Evolutionary conservation across 2,329 filamentous ascomycete species (phyloP).

Genomic region (Fusarium pseudocircinatum): DNA sequence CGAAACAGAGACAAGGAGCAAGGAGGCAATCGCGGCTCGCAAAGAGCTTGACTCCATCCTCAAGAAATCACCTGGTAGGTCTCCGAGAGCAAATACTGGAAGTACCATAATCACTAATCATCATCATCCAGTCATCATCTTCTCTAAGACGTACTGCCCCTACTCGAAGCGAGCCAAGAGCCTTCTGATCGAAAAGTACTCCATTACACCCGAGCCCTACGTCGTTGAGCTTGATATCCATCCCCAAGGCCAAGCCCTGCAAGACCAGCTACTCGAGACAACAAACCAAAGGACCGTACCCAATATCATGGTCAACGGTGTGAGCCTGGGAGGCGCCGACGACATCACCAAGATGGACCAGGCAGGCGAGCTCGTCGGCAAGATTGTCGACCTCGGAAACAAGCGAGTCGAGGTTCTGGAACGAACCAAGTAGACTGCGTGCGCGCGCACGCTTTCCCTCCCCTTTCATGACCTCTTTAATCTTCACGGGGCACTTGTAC

Average conservation of each 20-base stretch:
- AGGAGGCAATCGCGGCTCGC: conserved; percentile 72
- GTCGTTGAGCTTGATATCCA: conserved; percentile 93
- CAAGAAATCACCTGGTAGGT: conserved; percentile 83
- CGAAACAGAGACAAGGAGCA: conserved; percentile 65
- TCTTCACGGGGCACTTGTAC: conserved; percentile 14
- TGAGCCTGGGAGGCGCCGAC: conserved; percentile 90
- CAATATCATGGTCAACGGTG: conserved; percentile 88
- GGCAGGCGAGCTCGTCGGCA: conserved; percentile 73
- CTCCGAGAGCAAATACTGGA: neutral
- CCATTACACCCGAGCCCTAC: conserved; percentile 81
- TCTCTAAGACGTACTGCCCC: conserved; percentile 94
- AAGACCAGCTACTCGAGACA: conserved; percentile 74
- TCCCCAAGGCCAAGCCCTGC: conserved; percentile 75
- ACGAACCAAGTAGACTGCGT: conserved; percentile 38
- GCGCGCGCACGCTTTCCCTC: neutral
- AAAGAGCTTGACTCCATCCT: conserved; percentile 80
- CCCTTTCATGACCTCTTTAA: conserved; percentile 22
- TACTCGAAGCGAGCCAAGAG: conserved; percentile 86
- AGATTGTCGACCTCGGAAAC: conserved; percentile 77
- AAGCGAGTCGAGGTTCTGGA: conserved; percentile 68
- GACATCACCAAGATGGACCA: conserved; percentile 79
- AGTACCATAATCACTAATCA: conserved; percentile 16
- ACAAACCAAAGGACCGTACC: conserved; percentile 90
- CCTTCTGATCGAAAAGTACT: conserved; percentile 85
- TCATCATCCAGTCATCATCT: conserved; percentile 78